Evolutionary conservation across 2,329 filamentous ascomycete species (phyloP), one percentile per base, ranked within the genome.

Genomic region (Monilinia aucupariae): DNA sequence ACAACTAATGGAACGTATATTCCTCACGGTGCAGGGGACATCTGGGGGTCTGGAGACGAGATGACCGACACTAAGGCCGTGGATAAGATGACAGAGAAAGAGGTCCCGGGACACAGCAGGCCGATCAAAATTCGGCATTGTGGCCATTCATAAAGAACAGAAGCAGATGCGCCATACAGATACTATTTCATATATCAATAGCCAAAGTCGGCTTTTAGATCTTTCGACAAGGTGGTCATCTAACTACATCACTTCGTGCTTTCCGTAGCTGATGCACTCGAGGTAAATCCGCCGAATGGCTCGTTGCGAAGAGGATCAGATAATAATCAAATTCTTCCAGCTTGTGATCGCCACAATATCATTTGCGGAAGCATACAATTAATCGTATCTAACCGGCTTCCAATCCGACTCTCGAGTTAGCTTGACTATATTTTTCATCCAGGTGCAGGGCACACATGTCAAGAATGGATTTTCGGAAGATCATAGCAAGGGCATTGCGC

Each of bases 1-100:
- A 61, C 20, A 27, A 17, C 30, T 15, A 61, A 55, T 39, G 59
- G 32, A 55, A 37, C n/a, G 45, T 27, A 61, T 39, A 59, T 25
- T 47, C 9, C 15, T 30, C 37, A 43, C 37, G 59, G 50, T n/a
- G 30, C 37, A 27, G 51, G 27, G 27, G 17, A n/a, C 17, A 22
- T 25, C 37, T 54, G 54, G 48, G 30, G 27, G 8, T 22, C 34
- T 25, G 39, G 25, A 54, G 39, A 37, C n/a, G 50, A 54, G 59
- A 37, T 8, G 30, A 39, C 32, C 39, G 20, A 56, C 45, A 22
- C n/a, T 10, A 34, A 30, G 41, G 27, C 20, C 53, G 27, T 39
- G 20, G 39, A 45, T 32, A 32, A 41, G 27, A 45, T 47, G 53
- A 47, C 27, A 34, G 27, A 56, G 13, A 20, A n/a, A 34, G 41